Base-by-base conservation (phyloP, 495 filamentous ascomycete genomes). In the Neurospora sp. region DNA sequence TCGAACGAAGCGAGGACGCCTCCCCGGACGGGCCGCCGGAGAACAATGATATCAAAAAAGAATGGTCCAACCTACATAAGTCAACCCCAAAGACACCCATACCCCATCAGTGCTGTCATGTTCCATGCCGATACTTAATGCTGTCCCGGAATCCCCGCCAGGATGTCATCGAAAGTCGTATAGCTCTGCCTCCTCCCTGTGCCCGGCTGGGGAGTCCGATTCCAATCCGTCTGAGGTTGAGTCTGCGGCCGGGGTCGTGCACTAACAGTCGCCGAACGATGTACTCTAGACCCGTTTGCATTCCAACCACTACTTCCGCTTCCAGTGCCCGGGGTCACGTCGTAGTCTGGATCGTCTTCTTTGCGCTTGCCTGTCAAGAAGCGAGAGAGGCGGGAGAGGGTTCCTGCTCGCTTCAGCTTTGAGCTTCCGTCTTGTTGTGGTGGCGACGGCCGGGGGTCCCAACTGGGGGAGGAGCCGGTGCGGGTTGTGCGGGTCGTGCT, bases 111-210 rank as follows among this genome's bases (percentile, higher is more conserved):
- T 35, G 6, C 27, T 62, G 20, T 23, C 46, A 7, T 54, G 20
- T 23, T 54, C 46, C 20, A 27, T 54, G 20, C 20, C 46, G 11
- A 23, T 60, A 14, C 49, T 60, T 11, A 66, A 18, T 66, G 54
- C 27, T 66, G 54, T 0, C 54, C 54, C 6, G 54, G 54, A 35
- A 66, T 66, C 27, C 54, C 54, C 6, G 54, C 74, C 70, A 77
- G 18, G 18, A 77, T 77, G 38, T 77, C 76, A 69, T 77, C 76
- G 71, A 77, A 77, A 4, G 76, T 77, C 27, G 74, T 77, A 8
- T 74, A 74, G 38, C 71, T 73, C n/a, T 35, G 73, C 40, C 38
- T 18, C 41, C 27, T 12, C 39, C 40, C 7, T 5, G 49, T 49
- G 0, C 42, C 8, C 42, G 42, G 8, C 42, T 46, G 42, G 42